Conservation (phyloP, 148 eudicot species). For the Silene conica region DNA sequence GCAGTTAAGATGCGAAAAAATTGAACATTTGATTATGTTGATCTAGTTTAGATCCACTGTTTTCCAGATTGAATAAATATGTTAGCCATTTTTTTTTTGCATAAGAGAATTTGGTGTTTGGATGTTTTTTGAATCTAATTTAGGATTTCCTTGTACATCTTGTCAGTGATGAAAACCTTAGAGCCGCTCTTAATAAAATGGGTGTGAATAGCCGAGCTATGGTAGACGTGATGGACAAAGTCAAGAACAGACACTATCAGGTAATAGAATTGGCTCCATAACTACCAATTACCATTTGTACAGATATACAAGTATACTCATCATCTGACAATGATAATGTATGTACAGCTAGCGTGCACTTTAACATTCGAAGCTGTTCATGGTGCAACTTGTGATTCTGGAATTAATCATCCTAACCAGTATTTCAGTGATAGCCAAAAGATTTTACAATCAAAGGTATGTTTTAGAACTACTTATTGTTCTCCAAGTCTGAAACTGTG, state of each 20-base stretch:
- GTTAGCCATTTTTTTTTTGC: background rate
- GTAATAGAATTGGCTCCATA: slow-evolving; percentile 25
- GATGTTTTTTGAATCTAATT: background rate
- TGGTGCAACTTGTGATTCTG: slow-evolving; percentile 69
- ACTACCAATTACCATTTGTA: background rate
- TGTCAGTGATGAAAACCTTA: slow-evolving; percentile 84
- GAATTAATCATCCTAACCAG: slow-evolving; percentile 90
- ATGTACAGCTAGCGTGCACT: slow-evolving; percentile 84
- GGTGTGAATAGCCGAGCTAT: slow-evolving; percentile 62
- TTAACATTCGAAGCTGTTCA: slow-evolving; percentile 90
- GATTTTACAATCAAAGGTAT: slow-evolving; percentile 50
- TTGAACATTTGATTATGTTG: background rate
- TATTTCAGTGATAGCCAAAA: slow-evolving; percentile 80
- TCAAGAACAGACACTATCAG: slow-evolving; percentile 71
- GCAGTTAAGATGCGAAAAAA: background rate
- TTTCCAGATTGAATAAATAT: no score
- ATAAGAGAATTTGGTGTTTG: slow-evolving; percentile 3
- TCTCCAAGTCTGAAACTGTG: background rate
- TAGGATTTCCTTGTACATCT: background rate
- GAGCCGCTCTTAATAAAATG: slow-evolving; percentile 78
- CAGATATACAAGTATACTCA: background rate
- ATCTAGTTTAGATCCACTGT: background rate
- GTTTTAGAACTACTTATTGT: background rate
- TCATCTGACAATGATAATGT: slow-evolving; percentile 10
- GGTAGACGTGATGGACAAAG: slow-evolving; percentile 81